Conservation (phyloP, 1,284 basidiomycete species). For the Pseudozyma sp. region DNA sequence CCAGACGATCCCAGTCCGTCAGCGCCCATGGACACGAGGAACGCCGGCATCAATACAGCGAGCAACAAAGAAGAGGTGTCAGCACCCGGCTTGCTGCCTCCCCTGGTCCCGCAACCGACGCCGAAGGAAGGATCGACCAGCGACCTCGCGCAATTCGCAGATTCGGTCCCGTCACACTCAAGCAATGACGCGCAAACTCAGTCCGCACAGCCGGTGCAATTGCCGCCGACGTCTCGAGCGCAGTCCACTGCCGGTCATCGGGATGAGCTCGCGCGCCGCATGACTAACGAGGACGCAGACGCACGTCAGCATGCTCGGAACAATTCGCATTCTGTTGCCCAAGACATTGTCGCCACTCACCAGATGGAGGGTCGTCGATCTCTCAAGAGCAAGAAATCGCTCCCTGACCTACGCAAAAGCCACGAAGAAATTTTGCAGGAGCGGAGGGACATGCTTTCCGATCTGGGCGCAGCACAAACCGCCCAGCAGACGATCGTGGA, state of each 20-base stretch:
- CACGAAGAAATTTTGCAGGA: conserved; percentile 69
- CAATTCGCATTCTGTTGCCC: conserved; percentile 54
- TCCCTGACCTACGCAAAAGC: conserved; percentile 82
- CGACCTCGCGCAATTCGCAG: not conserved
- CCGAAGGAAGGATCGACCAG: not conserved
- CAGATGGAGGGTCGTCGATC: conserved; percentile 33
- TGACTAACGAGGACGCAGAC: conserved; percentile 11
- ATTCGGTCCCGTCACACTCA: not conserved
- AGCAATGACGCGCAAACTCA: not conserved
- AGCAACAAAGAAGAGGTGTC: conserved; percentile 1
- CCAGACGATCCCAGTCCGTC: not conserved
- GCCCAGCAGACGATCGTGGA: not conserved
- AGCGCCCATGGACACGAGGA: not conserved
- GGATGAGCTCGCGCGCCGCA: not conserved
- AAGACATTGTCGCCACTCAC: conserved; percentile 32
- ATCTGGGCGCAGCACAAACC: conserved; percentile 1
- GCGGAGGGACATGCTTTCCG: conserved; percentile 28
- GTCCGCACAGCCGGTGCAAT: not conserved
- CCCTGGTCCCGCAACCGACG: conserved; percentile 21
- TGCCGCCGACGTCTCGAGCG: not conserved
- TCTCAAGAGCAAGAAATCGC: conserved; percentile 74
- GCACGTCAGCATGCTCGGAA: conserved; percentile 44
- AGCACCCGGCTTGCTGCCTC: conserved; percentile 21
- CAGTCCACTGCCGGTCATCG: not conserved
- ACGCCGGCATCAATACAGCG: not conserved